A percentile compares a stretch with the other conserved stretches of the same genome.
Conservation (phyloP, 2,329 filamentous ascomycete genomes). For the Ustilaginoidea virens region DNA sequence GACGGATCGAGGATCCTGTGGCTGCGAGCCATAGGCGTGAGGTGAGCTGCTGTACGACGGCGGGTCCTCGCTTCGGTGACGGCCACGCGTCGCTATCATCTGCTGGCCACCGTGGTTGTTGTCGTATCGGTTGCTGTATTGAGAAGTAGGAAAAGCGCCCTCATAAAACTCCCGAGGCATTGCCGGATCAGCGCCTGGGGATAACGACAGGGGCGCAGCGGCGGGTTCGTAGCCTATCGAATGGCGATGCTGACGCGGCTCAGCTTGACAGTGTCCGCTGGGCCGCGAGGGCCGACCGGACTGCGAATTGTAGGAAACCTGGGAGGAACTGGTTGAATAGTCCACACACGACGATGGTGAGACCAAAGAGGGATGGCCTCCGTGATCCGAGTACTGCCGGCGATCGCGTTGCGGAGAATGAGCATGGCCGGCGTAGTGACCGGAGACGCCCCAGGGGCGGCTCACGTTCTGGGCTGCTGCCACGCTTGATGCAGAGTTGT, state of each 20-base stretch:
- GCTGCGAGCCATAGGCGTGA: conserved; percentile 20
- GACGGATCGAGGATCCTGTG: conserved; percentile 26
- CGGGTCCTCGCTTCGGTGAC: conserved; percentile 18
- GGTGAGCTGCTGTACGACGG: conserved; percentile 13
- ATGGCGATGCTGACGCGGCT: conserved; percentile 16
- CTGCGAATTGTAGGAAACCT: conserved; percentile 12
- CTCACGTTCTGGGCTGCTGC: conserved; percentile 30
- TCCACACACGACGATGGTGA: conserved; percentile 19
- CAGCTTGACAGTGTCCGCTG: conserved; percentile 19
- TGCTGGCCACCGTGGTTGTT: conserved; percentile 27
- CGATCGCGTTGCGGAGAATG: conserved; percentile 8
- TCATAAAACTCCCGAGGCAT: conserved; percentile 42
- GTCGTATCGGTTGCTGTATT: conserved; percentile 13
- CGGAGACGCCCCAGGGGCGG: conserved; percentile 14
- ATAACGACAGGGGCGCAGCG: conserved; percentile 38
- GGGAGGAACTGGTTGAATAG: conserved; percentile 18
- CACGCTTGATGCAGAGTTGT: conserved; percentile 23
- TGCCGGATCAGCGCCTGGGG: conserved; percentile 43
- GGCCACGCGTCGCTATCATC: conserved; percentile 26
- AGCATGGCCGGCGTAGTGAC: conserved; percentile 12
- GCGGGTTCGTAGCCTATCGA: conserved; percentile 26
- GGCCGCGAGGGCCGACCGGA: conserved; percentile 16
- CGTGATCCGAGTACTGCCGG: conserved; percentile 11
- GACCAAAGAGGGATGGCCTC: conserved; percentile 8
- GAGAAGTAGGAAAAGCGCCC: conserved; percentile 34